Evolutionary conservation across 805 yeast genomes (phyloP).

Genomic region (Yarrowia sp.): DNA sequence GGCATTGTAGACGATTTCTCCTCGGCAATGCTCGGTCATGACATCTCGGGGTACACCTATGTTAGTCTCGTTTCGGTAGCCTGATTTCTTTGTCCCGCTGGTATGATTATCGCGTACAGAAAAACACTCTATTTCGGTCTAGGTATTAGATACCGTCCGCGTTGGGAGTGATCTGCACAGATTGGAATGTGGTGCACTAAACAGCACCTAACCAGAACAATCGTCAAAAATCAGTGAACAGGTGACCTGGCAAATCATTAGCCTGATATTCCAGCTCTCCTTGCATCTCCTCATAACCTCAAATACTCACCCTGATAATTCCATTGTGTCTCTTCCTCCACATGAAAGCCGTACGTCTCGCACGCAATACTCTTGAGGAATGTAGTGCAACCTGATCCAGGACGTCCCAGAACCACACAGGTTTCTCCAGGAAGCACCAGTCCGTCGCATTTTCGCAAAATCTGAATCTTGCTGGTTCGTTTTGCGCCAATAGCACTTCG

Average conservation of each 20-base stretch:
- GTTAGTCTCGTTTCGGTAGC: constrained; percentile 45
- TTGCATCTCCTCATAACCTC: constrained; percentile 47
- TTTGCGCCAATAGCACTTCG: constrained; percentile 44
- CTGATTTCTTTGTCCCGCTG: neutral
- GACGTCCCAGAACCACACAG: constrained; percentile 74
- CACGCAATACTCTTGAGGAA: constrained; percentile 54
- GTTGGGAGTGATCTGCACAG: constrained; percentile 50
- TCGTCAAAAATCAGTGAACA: neutral
- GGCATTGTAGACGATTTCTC: constrained; percentile 74
- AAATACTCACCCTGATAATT: constrained; percentile 50
- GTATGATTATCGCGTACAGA: constrained; percentile 49
- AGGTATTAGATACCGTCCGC: constrained; percentile 62
- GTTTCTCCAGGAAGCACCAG: constrained; percentile 66
- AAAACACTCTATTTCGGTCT: neutral
- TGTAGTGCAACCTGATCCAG: constrained; percentile 81
- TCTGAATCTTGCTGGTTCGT: constrained; percentile 49
- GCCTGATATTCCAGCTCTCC: too few species aligned
- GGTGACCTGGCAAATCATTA: neutral
- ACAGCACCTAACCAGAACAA: neutral
- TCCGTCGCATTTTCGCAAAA: constrained; percentile 64
- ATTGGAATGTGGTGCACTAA: constrained; percentile 10
- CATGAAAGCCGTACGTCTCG: constrained; percentile 64
- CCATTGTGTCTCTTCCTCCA: constrained; percentile 59
- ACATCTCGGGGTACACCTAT: constrained; percentile 55
- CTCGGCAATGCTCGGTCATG: constrained; percentile 61